Evolutionary conservation across 2,329 filamentous ascomycete genomes (phyloP).

Genomic region (Coleophoma cylindrospora): DNA sequence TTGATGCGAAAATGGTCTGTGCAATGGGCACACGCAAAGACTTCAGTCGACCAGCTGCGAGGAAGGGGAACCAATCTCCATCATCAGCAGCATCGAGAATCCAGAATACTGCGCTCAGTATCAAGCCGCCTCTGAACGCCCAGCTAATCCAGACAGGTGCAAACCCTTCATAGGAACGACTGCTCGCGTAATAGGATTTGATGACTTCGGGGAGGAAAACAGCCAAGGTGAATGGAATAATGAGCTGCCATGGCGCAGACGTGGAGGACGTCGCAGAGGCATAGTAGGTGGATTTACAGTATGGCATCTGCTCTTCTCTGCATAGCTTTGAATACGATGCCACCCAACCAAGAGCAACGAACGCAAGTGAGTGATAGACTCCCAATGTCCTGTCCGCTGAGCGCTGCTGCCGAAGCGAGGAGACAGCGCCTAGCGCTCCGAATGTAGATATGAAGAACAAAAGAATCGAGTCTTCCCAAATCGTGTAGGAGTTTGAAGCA

Average conservation of each 20-base stretch:
- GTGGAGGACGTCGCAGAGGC: constrained; percentile 87
- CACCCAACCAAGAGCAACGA: constrained; percentile 71
- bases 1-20: constrained; percentile 73
- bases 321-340: constrained; percentile 89
- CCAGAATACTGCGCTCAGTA: constrained; percentile 81
- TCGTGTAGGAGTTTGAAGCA: constrained; percentile 95
- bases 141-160: constrained; percentile 80
- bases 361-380: constrained; percentile 79
- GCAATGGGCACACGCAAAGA: constrained; percentile 71
- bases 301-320: constrained; percentile 97
- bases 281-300: constrained; percentile 93
- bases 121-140: constrained; percentile 69
- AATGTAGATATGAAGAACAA: constrained; percentile 90
- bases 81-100: constrained; percentile 84
- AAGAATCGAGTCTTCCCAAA: constrained; percentile 96
- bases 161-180: constrained; percentile 81
- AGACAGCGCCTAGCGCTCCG: constrained; percentile 67
- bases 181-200: constrained; percentile 75
- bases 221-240: constrained; percentile 71
- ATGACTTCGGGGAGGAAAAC: constrained; percentile 69
- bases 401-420: constrained; percentile 68
- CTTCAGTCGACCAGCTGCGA: constrained; percentile 62
- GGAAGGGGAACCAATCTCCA: constrained; percentile 65
- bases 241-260: constrained; percentile 83
- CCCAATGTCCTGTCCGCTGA: constrained; percentile 68